Evolutionary conservation across 768 basidiomycete genomes (phyloP).

Genomic region (Mycena pura): DNA sequence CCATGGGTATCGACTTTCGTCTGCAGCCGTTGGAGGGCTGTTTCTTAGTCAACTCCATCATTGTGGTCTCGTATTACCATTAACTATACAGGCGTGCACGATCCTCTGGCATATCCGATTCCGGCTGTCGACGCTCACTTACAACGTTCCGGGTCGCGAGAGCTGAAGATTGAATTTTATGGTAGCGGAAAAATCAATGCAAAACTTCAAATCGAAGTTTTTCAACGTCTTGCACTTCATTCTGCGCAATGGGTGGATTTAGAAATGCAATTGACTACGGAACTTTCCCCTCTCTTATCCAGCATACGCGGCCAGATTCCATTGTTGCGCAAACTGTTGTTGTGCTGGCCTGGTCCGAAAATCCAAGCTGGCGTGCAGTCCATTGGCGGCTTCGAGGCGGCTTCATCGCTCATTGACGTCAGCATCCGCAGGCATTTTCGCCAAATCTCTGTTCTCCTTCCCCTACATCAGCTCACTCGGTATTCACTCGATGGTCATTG

Average conservation of each 20-base stretch:
- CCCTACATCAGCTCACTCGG: background rate
- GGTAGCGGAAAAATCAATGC: background rate
- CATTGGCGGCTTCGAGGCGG: background rate
- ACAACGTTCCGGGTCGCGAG: background rate
- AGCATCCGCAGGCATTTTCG: background rate
- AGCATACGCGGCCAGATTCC: background rate
- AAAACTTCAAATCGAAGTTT: background rate
- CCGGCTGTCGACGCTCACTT: background rate
- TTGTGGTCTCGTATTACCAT: background rate
- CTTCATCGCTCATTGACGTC: background rate
- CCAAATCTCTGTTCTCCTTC: background rate
- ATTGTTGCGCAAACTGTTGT: background rate
- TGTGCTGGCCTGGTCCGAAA: background rate
- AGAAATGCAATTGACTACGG: background rate
- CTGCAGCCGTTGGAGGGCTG: background rate
- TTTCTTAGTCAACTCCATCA: background rate
- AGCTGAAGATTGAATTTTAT: slow-evolving; percentile 9
- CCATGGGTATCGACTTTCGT: slow-evolving; percentile 5
- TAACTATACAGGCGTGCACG: background rate
- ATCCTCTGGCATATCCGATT: background rate
- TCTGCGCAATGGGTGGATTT: background rate
- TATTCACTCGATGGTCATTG: background rate
- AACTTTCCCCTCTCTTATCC: background rate
- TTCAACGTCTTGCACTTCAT: background rate
- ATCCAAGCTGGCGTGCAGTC: background rate